phyloP scores from a whole-genome alignment of 2,329 filamentous ascomycete genomes.

The Sarocladiaceae sp. region DNA sequence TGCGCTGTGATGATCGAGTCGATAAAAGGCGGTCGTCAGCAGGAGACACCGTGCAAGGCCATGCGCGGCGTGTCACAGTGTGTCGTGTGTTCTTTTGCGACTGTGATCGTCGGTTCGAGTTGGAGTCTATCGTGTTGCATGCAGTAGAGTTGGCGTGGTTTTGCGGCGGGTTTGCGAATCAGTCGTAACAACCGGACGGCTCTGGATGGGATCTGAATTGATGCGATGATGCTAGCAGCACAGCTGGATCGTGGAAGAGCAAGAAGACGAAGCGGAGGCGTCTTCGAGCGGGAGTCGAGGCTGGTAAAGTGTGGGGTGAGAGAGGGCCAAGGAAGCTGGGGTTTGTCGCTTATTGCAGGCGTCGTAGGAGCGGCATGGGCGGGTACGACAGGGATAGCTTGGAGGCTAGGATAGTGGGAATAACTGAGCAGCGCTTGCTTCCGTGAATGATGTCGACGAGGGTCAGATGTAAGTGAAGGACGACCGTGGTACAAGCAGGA shows the following conservation, averaged over 20 bases:
- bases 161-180: not conserved
- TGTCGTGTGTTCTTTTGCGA: not conserved
- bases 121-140: not conserved
- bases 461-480: not conserved
- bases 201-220: not conserved
- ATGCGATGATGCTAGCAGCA: not conserved
- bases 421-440: too few species aligned
- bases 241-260: not conserved
- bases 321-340: constrained; percentile 8
- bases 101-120: not conserved
- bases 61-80: not conserved
- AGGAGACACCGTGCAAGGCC: not conserved
- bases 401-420: not conserved
- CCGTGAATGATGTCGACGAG: not conserved
- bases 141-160: not conserved
- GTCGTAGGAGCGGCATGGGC: constrained; percentile 1
- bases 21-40: not conserved
- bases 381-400: not conserved
- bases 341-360: constrained; percentile 8
- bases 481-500: not conserved
- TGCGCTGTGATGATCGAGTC: constrained; percentile 28
- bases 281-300: not conserved
- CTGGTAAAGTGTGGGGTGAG: constrained; percentile 8
- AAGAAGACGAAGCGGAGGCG: not conserved
- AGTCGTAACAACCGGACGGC: too few species aligned